These are phyloP conservation scores for Salvia rosmarinus DNA, from an alignment of 257 asterid genomes.

Conservation along the genomic window DNA sequence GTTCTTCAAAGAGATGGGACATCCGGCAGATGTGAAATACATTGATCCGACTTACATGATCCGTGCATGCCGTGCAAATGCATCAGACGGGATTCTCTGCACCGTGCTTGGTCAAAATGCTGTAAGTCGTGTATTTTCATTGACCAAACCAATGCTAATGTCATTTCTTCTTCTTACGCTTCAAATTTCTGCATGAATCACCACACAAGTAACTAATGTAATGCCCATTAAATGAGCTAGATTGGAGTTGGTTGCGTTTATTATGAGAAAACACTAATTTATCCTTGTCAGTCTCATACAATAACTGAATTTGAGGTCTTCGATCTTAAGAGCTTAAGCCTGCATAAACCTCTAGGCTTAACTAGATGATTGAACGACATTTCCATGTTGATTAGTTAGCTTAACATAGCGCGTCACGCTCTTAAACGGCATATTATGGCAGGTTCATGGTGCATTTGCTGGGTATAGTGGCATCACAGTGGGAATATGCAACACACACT, in stretches of 20 bases:
- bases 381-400: not conserved
- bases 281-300: not conserved
- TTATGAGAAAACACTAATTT: not conserved
- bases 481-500: slow-evolving; percentile 94
- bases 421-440: slow-evolving; percentile 25
- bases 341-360: not conserved
- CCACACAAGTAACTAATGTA: not conserved
- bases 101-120: slow-evolving; percentile 99
- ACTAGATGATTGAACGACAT: not conserved
- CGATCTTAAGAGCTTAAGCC: not conserved
- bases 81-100: slow-evolving; percentile 95
- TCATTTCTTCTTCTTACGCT: not conserved
- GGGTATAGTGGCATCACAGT: slow-evolving; percentile 99
- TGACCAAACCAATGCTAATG: not conserved
- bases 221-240: not conserved
- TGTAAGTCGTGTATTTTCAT: slow-evolving; percentile 50
- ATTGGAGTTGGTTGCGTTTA: not conserved
- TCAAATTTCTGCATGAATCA: not conserved
- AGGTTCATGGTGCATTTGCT: slow-evolving; percentile 99
- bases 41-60: slow-evolving; percentile 99
- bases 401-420: not conserved
- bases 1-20: slow-evolving; percentile 72
- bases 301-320: not conserved
- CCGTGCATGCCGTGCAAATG: slow-evolving; percentile 99
- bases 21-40: slow-evolving; percentile 88